These are phyloP conservation scores for Aschersonia sp. DNA, from an alignment of 2,329 filamentous ascomycete genomes.

Conservation along the genomic window DNA sequence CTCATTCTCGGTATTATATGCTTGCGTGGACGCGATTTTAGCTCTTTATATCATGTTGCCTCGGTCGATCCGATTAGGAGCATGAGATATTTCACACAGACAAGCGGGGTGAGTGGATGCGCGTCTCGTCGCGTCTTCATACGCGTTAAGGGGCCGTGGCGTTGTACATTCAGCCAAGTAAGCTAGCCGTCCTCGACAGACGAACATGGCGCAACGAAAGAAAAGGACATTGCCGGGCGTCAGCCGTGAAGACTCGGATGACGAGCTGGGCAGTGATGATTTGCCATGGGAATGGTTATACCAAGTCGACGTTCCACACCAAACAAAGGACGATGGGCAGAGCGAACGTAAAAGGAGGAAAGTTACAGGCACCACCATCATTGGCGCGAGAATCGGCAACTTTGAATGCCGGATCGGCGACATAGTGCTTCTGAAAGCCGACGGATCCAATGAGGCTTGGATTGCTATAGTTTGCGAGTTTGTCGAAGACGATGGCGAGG, in stretches of 20 bases:
- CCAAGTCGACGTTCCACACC: slow-evolving; percentile 18
- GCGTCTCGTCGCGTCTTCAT: background rate
- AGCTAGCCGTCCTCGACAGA: too few relatives aligned
- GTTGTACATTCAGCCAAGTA: background rate
- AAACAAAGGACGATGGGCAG: slow-evolving; percentile 11
- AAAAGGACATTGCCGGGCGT: slow-evolving; percentile 33
- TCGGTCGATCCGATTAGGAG: too few relatives aligned
- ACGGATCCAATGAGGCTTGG: slow-evolving; percentile 80
- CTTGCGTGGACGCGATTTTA: too few relatives aligned
- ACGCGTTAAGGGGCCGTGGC: background rate
- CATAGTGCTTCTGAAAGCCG: slow-evolving; percentile 73
- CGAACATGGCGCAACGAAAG: slow-evolving; percentile 2
- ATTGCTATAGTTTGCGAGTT: slow-evolving; percentile 82
- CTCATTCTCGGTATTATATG: too few relatives aligned
- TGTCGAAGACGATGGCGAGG: slow-evolving; percentile 49
- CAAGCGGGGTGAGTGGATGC: background rate
- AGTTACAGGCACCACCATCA: slow-evolving; percentile 35
- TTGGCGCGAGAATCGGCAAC: slow-evolving; percentile 68
- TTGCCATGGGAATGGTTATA: slow-evolving; percentile 73
- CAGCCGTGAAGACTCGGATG: slow-evolving; percentile 68
- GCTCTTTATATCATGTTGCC: too few relatives aligned
- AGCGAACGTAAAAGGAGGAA: slow-evolving; percentile 21
- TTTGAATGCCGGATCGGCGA: slow-evolving; percentile 78
- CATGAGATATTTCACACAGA: background rate
- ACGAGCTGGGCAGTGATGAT: slow-evolving; percentile 66